These are phyloP conservation scores for Capsicum pubescens DNA, from an alignment of 257 asterid genomes.

Conservation along the genomic window DNA sequence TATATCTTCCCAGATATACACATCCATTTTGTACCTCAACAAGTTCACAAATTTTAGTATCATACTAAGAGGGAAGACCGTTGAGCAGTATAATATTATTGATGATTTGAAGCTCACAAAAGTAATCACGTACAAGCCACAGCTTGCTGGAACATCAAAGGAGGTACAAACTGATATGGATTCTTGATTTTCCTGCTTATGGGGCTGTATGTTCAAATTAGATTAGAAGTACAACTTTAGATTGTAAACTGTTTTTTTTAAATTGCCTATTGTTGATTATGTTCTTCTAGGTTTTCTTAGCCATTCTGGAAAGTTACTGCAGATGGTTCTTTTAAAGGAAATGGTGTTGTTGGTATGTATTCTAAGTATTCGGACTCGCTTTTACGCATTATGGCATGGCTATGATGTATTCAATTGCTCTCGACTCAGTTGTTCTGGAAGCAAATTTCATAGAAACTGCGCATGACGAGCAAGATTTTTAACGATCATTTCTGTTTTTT, in stretches of 20 bases:
- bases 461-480: slow-evolving; percentile 97
- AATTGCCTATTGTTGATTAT: slow-evolving; percentile 11
- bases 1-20: slow-evolving; percentile 71
- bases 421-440: slow-evolving; percentile 80
- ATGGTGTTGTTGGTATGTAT: slow-evolving; percentile 82
- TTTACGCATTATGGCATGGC: background rate
- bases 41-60: slow-evolving; percentile 71
- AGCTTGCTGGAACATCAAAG: slow-evolving; percentile 49
- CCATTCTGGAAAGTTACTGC: slow-evolving; percentile 93
- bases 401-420: slow-evolving; percentile 28
- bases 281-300: slow-evolving; percentile 51
- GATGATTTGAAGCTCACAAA: slow-evolving; percentile 68
- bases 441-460: slow-evolving; percentile 96
- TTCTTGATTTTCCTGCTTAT: slow-evolving; percentile 17
- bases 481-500: slow-evolving; percentile 68
- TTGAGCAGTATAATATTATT: slow-evolving; percentile 69
- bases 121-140: slow-evolving; percentile 70
- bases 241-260: no score
- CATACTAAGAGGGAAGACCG: slow-evolving; percentile 78
- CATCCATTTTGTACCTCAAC: slow-evolving; percentile 81
- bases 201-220: background rate
- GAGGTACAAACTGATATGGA: slow-evolving; percentile 56
- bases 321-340: slow-evolving; percentile 77
- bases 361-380: slow-evolving; percentile 24
- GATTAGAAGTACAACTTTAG: slow-evolving; percentile 12